Evolutionary conservation across 2,329 filamentous ascomycete genomes (phyloP).

Genomic region (Alternaria longipes): DNA sequence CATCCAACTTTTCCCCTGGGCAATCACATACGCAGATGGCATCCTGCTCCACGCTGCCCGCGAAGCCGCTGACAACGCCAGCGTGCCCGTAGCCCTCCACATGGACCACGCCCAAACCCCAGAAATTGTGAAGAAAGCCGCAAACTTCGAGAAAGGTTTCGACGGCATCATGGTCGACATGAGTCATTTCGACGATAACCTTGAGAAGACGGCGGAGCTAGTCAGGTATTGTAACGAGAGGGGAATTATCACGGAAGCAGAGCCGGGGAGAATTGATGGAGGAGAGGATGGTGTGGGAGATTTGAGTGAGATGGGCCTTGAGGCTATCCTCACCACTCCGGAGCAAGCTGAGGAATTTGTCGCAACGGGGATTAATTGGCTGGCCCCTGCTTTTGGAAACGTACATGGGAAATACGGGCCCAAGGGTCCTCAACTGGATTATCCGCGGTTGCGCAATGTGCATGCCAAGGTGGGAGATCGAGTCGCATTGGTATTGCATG

Average conservation of each 20-base stretch:
- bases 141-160: constrained; percentile 54
- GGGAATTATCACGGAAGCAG: constrained; percentile 74
- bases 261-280: constrained; percentile 75
- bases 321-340: constrained; percentile 71
- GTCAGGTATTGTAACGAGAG: constrained; percentile 70
- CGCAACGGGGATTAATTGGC: constrained; percentile 74
- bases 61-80: constrained; percentile 51
- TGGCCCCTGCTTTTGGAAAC: constrained; percentile 80
- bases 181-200: constrained; percentile 76
- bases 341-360: constrained; percentile 77
- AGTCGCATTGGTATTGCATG: constrained; percentile 66
- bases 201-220: constrained; percentile 69
- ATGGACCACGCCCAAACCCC: constrained; percentile 73
- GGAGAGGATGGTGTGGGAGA: constrained; percentile 79
- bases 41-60: constrained; percentile 58
- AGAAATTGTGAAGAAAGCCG: constrained; percentile 68
- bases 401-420: constrained; percentile 78
- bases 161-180: constrained; percentile 68
- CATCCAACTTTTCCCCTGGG: constrained; percentile 79
- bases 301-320: constrained; percentile 64
- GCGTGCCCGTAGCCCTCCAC: constrained; percentile 69
- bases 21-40: constrained; percentile 69
- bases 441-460: constrained; percentile 53
- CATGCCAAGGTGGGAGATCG: constrained; percentile 59
- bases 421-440: constrained; percentile 62